These are phyloP conservation scores for Orobanche coerulescens DNA, from an alignment of 257 asterid genomes.

Conservation along the genomic window DNA sequence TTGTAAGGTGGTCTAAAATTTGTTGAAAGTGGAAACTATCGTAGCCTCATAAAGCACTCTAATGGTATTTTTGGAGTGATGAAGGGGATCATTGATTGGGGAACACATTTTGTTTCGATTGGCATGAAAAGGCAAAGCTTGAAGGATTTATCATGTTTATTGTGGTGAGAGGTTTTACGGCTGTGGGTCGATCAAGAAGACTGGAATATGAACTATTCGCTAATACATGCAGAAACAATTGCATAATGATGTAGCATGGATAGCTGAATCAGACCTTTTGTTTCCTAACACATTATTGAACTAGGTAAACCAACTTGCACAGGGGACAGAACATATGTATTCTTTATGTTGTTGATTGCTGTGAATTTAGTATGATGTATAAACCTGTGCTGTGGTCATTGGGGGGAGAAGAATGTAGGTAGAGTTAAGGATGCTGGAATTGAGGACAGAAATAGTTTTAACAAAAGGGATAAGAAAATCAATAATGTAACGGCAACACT, in stretches of 20 bases:
- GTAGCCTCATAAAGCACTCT: neutral
- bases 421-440: conserved; percentile 1
- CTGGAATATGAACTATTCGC: neutral
- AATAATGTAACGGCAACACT: neutral
- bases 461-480: neutral
- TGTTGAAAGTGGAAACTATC: neutral
- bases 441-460: neutral
- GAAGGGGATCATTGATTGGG: conserved; percentile 3
- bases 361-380: neutral
- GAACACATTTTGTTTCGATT: neutral
- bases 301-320: too few relatives aligned
- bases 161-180: neutral
- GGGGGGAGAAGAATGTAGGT: neutral
- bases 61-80: neutral
- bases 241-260: neutral
- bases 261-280: neutral
- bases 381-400: neutral
- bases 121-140: neutral
- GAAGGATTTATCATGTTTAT: neutral
- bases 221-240: neutral
- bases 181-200: neutral
- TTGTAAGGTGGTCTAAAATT: neutral
- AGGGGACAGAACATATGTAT: too few relatives aligned
- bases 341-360: neutral
- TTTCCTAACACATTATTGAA: neutral